These are phyloP conservation scores for Fusarium ambrosium DNA, from an alignment of 2,329 filamentous ascomycete species.

Conservation along the genomic window DNA sequence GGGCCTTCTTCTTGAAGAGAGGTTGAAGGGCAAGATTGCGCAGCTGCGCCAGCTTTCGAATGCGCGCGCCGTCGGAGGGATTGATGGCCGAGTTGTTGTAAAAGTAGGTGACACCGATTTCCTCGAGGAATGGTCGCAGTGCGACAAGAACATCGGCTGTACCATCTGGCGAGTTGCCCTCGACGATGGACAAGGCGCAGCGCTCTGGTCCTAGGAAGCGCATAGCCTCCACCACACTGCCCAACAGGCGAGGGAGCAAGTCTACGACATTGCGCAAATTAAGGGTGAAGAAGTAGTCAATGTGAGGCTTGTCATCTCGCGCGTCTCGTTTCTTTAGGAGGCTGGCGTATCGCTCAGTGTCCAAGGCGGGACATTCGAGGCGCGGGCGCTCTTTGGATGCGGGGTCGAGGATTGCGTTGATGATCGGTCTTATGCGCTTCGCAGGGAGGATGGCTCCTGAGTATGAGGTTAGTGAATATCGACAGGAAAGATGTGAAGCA, in stretches of 20 bases:
- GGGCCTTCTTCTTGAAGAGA: slow-evolving; percentile 50
- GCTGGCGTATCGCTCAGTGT: slow-evolving; percentile 40
- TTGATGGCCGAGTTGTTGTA: slow-evolving; percentile 59
- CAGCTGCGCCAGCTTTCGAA: slow-evolving; percentile 62
- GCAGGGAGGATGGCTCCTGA: slow-evolving; percentile 52
- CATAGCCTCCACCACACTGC: slow-evolving; percentile 64
- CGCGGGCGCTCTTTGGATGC: slow-evolving; percentile 42
- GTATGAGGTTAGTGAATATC: not conserved
- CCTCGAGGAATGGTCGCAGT: slow-evolving; percentile 56
- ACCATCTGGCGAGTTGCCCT: slow-evolving; percentile 68
- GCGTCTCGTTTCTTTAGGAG: slow-evolving; percentile 20
- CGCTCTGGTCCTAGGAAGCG: slow-evolving; percentile 63
- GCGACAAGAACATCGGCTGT: slow-evolving; percentile 64
- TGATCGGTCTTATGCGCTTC: slow-evolving; percentile 43
- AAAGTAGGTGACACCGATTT: slow-evolving; percentile 57
- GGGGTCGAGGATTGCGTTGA: slow-evolving; percentile 50
- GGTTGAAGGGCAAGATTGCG: slow-evolving; percentile 67
- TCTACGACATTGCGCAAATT: slow-evolving; percentile 61
- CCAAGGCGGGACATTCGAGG: slow-evolving; percentile 48
- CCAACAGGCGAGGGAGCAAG: slow-evolving; percentile 65
- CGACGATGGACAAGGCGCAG: slow-evolving; percentile 68
- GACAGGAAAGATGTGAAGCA: accelerated
- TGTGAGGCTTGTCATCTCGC: not conserved
- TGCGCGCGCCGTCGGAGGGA: slow-evolving; percentile 59
- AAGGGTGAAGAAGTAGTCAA: slow-evolving; percentile 66